Conservation (phyloP, 345 rosid species). For the Alliaria petiolata region DNA sequence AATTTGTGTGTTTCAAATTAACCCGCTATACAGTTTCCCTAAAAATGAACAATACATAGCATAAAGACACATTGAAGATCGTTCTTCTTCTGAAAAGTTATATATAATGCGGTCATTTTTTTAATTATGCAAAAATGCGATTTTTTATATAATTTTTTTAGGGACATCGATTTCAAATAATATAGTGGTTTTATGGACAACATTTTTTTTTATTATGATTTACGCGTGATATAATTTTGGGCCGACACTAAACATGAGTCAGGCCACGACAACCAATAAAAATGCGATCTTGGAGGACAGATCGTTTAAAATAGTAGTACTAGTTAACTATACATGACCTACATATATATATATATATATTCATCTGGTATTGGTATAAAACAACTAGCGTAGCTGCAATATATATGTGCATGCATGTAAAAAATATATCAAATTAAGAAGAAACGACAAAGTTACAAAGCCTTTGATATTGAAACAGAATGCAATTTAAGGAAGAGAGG, state of each 20-base stretch:
- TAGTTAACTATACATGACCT: neutral
- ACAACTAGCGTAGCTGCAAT: neutral
- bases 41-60: neutral
- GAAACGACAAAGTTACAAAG: neutral
- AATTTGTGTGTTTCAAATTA: too few relatives aligned
- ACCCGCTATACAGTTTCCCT: too few relatives aligned
- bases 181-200: too few relatives aligned
- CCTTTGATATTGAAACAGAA: neutral
- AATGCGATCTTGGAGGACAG: neutral
- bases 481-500: conserved; percentile 14
- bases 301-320: neutral
- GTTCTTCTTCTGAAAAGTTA: neutral
- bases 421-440: neutral
- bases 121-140: too few relatives aligned
- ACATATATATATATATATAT: too few relatives aligned
- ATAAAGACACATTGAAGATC: neutral
- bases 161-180: too few relatives aligned
- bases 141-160: too few relatives aligned
- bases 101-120: too few relatives aligned
- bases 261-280: too few relatives aligned
- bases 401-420: neutral
- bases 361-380: neutral
- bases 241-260: too few relatives aligned
- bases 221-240: too few relatives aligned
- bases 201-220: too few relatives aligned